phyloP scores from a whole-genome alignment of 106 monocot species.

The Platanthera zijinensis region DNA sequence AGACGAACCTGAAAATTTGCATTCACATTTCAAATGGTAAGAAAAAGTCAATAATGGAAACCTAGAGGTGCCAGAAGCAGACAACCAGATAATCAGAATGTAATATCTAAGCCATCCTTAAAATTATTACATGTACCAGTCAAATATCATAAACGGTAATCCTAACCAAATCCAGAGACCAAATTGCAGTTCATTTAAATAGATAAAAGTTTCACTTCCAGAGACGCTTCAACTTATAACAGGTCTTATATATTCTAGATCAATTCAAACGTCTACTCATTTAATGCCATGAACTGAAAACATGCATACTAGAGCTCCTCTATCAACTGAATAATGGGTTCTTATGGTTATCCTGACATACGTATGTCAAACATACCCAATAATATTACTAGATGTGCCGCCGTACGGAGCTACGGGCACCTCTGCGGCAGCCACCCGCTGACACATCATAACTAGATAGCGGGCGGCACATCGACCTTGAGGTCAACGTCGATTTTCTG shows the following conservation, averaged over 20 bases:
- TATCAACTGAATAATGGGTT: not conserved
- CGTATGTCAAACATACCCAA: not conserved
- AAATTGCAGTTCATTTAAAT: not conserved
- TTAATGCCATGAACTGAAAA: not conserved
- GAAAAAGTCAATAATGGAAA: not conserved
- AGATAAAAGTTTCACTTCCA: not conserved
- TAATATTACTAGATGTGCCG: too few species aligned
- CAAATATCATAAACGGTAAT: not conserved
- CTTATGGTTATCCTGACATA: not conserved
- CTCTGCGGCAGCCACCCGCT: too few species aligned
- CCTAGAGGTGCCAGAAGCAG: not conserved
- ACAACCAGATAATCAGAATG: constrained; percentile 1
- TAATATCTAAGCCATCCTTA: not conserved
- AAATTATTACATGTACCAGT: not conserved
- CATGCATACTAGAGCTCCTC: not conserved
- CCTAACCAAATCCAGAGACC: not conserved
- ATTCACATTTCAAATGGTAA: constrained; percentile 5
- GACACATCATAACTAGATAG: too few species aligned
- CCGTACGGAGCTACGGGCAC: too few species aligned
- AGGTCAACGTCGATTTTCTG: too few species aligned
- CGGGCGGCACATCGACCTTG: too few species aligned
- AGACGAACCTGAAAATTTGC: constrained; percentile 56
- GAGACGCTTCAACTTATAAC: not conserved
- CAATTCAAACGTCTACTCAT: not conserved
- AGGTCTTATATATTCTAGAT: not conserved